phyloP scores from a whole-genome alignment of 345 rosid species.

The Salix brachista region DNA sequence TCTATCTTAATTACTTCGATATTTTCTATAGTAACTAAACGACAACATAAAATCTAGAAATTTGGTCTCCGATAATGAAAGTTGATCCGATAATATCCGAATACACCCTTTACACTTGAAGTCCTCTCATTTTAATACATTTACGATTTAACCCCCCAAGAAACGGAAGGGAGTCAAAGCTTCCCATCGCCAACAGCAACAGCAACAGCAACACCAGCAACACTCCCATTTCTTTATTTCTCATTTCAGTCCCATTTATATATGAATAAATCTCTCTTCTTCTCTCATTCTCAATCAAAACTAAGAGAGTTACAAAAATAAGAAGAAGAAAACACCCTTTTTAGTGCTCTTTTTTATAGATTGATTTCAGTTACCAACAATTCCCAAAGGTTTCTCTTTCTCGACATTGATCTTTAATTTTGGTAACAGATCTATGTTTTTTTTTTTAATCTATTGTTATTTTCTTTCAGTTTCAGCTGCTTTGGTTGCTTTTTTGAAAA shows the following conservation, averaged over 20 bases:
- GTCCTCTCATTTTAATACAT: neutral
- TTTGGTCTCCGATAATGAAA: too few species aligned
- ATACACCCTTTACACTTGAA: neutral
- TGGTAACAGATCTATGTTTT: neutral
- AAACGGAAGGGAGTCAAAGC: conserved; percentile 13
- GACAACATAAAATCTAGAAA: too few species aligned
- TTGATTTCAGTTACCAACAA: neutral
- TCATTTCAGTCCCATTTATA: neutral
- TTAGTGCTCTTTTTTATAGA: neutral
- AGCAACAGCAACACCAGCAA: neutral
- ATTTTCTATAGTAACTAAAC: too few species aligned
- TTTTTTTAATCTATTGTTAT: neutral
- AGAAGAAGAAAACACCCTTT: neutral
- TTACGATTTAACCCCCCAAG: neutral
- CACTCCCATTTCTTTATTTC: neutral
- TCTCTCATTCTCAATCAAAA: neutral
- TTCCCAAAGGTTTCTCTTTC: neutral
- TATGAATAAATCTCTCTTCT: neutral
- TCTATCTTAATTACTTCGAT: too few species aligned
- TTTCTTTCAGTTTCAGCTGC: neutral
- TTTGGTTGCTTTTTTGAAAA: neutral
- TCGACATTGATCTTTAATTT: neutral
- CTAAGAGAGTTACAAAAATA: neutral
- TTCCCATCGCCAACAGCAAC: neutral
- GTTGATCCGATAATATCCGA: too few species aligned